phyloP scores from a whole-genome alignment of 208 protist species.

The Leishmania aethiopica region DNA sequence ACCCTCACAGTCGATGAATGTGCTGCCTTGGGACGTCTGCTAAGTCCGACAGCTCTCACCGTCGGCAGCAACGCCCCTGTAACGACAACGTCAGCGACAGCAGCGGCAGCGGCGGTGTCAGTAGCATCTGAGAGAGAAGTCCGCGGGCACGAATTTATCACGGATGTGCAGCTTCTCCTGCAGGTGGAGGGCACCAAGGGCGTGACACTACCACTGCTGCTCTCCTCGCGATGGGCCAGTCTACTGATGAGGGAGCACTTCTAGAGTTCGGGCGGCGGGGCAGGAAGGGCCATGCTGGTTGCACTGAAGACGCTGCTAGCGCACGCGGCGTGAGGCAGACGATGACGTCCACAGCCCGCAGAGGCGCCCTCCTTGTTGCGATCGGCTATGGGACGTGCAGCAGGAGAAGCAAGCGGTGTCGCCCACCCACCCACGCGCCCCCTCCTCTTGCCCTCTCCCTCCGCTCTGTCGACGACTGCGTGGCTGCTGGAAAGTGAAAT shows the following conservation, averaged over 20 bases:
- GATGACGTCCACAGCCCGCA: background rate
- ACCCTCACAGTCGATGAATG: conserved; percentile 28
- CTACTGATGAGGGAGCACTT: conserved; percentile 44
- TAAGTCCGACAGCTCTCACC: background rate
- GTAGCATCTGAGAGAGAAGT: background rate
- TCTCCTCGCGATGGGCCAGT: conserved; percentile 76
- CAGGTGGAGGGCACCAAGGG: conserved; percentile 43
- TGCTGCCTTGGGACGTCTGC: conserved; percentile 9
- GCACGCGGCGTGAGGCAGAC: background rate
- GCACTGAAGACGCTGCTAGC: background rate
- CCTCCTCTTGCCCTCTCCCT: background rate
- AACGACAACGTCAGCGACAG: background rate
- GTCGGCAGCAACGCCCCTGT: background rate
- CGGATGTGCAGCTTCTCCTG: conserved; percentile 57
- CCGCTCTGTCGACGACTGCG: background rate
- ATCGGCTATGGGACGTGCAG: background rate
- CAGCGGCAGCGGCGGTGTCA: background rate
- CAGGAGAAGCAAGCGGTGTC: background rate
- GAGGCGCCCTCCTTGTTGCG: background rate
- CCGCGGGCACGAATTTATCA: conserved; percentile 8
- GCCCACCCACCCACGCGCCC: background rate
- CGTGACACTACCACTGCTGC: conserved; percentile 64
- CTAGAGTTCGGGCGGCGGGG: conserved; percentile 4
- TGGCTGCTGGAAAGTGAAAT: background rate
- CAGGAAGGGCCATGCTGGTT: background rate